Conservation (phyloP, 176 grass and related monocot species). For the Triticum dicoccoides region DNA sequence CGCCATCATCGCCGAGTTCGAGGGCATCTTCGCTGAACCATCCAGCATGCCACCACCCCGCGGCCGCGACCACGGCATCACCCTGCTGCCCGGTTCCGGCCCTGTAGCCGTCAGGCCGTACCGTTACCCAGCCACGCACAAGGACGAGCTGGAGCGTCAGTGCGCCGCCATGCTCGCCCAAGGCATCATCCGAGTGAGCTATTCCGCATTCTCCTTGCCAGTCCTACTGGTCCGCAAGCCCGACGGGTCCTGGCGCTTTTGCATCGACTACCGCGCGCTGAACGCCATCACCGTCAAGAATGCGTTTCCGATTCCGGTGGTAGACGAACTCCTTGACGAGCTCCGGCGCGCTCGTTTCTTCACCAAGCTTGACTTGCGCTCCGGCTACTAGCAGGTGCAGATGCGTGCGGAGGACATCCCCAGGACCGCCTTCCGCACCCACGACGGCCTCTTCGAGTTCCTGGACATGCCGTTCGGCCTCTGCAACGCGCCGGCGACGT, state of each 20-base stretch:
- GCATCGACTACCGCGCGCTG: neutral
- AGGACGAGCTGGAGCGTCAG: neutral
- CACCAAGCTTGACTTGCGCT: too few species aligned
- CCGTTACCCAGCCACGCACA: neutral
- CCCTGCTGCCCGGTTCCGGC: neutral
- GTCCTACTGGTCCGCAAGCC: neutral
- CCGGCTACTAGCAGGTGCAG: too few species aligned
- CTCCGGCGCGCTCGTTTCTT: too few species aligned
- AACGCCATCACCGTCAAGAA: neutral
- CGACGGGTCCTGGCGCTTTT: neutral
- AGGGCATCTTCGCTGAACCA: neutral
- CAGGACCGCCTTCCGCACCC: too few species aligned
- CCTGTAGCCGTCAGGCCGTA: neutral
- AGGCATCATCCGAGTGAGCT: neutral
- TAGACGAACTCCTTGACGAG: neutral
- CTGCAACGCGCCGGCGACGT: too few species aligned
- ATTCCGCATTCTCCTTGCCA: neutral
- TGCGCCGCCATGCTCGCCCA: neutral
- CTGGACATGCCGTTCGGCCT: too few species aligned
- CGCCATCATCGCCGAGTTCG: neutral
- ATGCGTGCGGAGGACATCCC: too few species aligned
- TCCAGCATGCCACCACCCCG: neutral
- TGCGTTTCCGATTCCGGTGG: neutral
- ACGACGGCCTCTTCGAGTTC: too few species aligned
- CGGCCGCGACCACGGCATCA: neutral